Conservation (phyloP, 768 basidiomycete species). For the Lentinula lateritia region DNA sequence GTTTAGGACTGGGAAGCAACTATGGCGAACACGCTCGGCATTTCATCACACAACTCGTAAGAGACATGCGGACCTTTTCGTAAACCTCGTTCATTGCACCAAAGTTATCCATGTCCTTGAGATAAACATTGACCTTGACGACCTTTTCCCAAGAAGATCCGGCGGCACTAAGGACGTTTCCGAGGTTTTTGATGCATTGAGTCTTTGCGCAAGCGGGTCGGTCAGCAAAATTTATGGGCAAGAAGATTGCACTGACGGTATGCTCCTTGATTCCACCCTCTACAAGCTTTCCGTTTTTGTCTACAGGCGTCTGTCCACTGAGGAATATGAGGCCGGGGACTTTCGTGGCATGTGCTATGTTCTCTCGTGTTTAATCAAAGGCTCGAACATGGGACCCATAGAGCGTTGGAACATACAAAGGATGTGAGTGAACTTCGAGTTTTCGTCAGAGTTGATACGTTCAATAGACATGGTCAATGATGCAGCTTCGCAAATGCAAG, state of each 20-base stretch:
- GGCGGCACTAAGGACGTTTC: slow-evolving; percentile 46
- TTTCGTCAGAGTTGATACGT: slow-evolving; percentile 48
- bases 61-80: slow-evolving; percentile 32
- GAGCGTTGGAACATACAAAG: slow-evolving; percentile 32
- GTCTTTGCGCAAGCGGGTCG: slow-evolving; percentile 24
- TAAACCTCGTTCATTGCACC: slow-evolving; percentile 53
- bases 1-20: slow-evolving; percentile 54
- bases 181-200: slow-evolving; percentile 52
- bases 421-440: slow-evolving; percentile 39
- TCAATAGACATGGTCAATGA: slow-evolving; percentile 39
- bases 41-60: not conserved
- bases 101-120: slow-evolving; percentile 58
- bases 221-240: not conserved
- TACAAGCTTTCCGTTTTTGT: slow-evolving; percentile 38
- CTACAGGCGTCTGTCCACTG: slow-evolving; percentile 55
- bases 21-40: slow-evolving; percentile 11
- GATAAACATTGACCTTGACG: slow-evolving; percentile 52
- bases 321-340: slow-evolving; percentile 54
- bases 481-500: not conserved
- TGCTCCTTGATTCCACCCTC: slow-evolving; percentile 55
- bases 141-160: slow-evolving; percentile 60
- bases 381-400: not conserved
- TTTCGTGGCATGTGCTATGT: slow-evolving; percentile 50
- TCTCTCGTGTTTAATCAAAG: not conserved
- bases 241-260: slow-evolving; percentile 33